Base-by-base conservation (phyloP, 148 eudicot genomes). In the Arctostaphylos glauca region DNA sequence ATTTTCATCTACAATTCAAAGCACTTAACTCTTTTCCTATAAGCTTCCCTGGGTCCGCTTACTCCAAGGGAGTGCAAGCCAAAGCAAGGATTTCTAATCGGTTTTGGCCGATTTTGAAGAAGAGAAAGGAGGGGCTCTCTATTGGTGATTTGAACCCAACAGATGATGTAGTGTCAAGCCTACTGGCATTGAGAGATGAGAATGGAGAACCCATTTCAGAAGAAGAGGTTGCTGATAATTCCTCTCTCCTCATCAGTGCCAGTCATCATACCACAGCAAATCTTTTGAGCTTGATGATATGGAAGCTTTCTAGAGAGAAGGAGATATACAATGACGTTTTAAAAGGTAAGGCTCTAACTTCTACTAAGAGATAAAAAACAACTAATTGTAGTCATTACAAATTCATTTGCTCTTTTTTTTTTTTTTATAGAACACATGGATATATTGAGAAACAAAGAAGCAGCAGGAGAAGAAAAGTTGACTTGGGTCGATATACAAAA, bases 401-500 rank as follows among this genome's bases (percentile, higher is more conserved):
- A n/a, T 73, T 19, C 21, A 1, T 14, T 44, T 18, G 54, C 8
- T 3, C 9, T 58, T 5, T 16, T 44, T 66, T 44, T n/a, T n/a
- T n/a, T n/a, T n/a, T n/a, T n/a, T n/a, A n/a, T 18, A 82, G 84
- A 82, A 74, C 84, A 82, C 55, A 41, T 82, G 68, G 84, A 47
- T 0, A 74, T 82, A 25, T 6, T 54, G 14, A 82, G n/a, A 74
- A 60, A 50, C 9, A 53, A 1, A 55, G 47, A 46, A 31, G 66
- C 12, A 58, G 41, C 38, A 64, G 23, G 1, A 5, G 78, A 81
- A 43, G 79, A 59, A 8, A 46, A 82, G 48, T 7, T 82, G 54
- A 74, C 84, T n/a, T 83, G 85, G 85, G 58, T 0, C 41, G 85
- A 83, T 1, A 83, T 83, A 6, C 85, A 83, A 77, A 83, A 48